Base-by-base conservation (phyloP, 1,284 basidiomycete genomes). In the Apiotrichum gamsii region DNA sequence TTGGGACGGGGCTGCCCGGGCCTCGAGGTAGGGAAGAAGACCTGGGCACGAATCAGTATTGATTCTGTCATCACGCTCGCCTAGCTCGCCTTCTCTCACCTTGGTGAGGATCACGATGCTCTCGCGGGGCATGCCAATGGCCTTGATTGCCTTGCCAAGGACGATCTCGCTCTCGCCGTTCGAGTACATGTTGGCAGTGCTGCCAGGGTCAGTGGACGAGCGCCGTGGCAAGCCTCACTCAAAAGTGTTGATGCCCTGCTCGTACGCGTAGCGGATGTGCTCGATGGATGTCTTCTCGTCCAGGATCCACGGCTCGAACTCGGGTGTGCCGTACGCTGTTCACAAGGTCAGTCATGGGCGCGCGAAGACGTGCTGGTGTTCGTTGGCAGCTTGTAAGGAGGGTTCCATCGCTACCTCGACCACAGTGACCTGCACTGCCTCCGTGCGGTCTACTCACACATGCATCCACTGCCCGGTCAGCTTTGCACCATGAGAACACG, bases 91-190 rank as follows among this genome's bases (percentile, higher is more conserved):
- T n/a, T 2, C 15, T 29, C 47, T 3, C 30, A 81, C 82, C 73
- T 89, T 88, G 28, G 85, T 87, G 73, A 88, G 76, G n/a, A 88
- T 77, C 13, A 89, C 85, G 19, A 87, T 78, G 56, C 83, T 81
- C 19, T 83, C 81, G 5, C 87, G 80, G 11, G 85, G 83, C 9
- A 90, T 75, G 23, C 82, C 72, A 47, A 81, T 76, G 54, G 82
- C 65, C 60, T 84, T 85, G 71, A 93, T 82, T 0, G 85, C 87
- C 58, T 84, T 84, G 8, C 89, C 87, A 32, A 90, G 76, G 46
- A 87, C 79, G 21, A 79, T 66, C 68, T 91, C 62, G 37, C 53
- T 76, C 42, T 74, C 73, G 23, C 79, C 78, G 42, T 78, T 77
- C 15, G 77, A 79, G 54, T 81, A 81, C 54, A 56, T 53, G 40